These are phyloP conservation scores for Cerrena zonata DNA, from an alignment of 1,284 basidiomycete genomes.

Conservation along the genomic window DNA sequence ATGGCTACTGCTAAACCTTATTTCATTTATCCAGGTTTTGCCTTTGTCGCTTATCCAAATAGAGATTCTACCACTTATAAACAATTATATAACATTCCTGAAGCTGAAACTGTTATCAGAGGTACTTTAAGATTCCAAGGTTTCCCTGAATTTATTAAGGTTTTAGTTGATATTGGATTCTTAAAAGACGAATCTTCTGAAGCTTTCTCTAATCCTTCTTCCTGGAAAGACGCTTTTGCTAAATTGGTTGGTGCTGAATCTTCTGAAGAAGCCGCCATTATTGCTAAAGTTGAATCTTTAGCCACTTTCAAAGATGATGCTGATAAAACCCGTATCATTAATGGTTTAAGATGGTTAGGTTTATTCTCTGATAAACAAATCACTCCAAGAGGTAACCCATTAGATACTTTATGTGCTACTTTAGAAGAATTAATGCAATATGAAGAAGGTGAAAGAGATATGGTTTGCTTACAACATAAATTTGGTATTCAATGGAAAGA, in stretches of 20 bases:
- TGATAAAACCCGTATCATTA: conserved; percentile 73
- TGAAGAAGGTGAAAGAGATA: conserved; percentile 85
- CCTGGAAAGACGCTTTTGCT: conserved; percentile 81
- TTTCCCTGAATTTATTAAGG: conserved; percentile 94
- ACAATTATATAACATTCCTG: conserved; percentile 85
- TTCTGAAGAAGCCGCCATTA: conserved; percentile 65
- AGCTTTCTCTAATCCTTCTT: conserved; percentile 71
- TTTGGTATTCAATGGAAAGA: conserved; percentile 85
- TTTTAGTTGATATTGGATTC: conserved; percentile 86
- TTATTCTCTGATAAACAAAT: conserved; percentile 74
- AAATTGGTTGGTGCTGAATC: conserved; percentile 70
- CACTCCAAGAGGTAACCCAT: conserved; percentile 71
- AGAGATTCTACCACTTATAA: conserved; percentile 89
- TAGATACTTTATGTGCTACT: conserved; percentile 90
- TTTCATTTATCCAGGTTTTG: conserved; percentile 92
- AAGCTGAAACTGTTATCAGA: conserved; percentile 87
- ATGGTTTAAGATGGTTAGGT: conserved; percentile 90
- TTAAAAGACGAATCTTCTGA: conserved; percentile 73
- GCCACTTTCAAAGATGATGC: conserved; percentile 67
- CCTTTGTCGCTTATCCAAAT: conserved; percentile 97
- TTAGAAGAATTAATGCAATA: conserved; percentile 93
- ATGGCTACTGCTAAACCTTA: conserved; percentile 89
- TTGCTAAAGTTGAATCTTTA: conserved; percentile 67
- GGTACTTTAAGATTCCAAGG: conserved; percentile 96
- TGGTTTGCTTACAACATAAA: conserved; percentile 97